These are phyloP conservation scores for Tripidium arundinaceum DNA, from an alignment of 202 grass and related monocot species.

Conservation along the genomic window DNA sequence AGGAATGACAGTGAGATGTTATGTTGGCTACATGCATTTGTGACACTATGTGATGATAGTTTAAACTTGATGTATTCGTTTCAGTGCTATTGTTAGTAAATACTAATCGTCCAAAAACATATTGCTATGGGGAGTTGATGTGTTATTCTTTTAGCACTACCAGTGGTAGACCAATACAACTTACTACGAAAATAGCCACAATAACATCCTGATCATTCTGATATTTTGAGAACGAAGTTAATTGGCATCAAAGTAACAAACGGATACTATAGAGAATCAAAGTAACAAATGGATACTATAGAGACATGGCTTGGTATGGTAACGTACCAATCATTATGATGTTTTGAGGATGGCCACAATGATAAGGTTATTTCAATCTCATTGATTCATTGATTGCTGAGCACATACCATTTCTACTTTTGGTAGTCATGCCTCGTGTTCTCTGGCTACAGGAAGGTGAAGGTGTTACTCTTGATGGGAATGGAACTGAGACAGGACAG, in stretches of 20 bases:
- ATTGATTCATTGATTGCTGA: not conserved
- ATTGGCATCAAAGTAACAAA: too few relatives aligned
- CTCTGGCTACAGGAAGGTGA: constrained; percentile 52
- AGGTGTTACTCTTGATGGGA: constrained; percentile 54
- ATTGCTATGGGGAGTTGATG: too few relatives aligned
- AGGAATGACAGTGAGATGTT: not conserved
- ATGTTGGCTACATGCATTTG: not conserved
- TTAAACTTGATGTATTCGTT: not conserved
- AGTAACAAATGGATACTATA: too few relatives aligned
- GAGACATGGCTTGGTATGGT: too few relatives aligned
- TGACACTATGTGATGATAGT: not conserved
- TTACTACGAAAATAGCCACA: too few relatives aligned
- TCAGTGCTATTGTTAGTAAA: not conserved
- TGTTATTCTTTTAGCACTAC: too few relatives aligned
- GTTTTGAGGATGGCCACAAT: constrained; percentile 23
- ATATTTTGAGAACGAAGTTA: too few relatives aligned
- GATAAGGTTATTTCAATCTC: constrained; percentile 68
- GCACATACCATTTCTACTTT: constrained; percentile 23
- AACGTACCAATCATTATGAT: too few relatives aligned
- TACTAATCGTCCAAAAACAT: not conserved
- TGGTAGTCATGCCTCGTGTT: constrained; percentile 21
- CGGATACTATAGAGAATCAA: too few relatives aligned
- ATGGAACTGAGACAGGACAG: constrained; percentile 80
- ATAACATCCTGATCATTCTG: too few relatives aligned
- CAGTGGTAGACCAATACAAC: too few relatives aligned